Evolutionary conservation across 352 stramenopile species (phyloP).

Genomic region (Hyaloperonospora brassicae): DNA sequence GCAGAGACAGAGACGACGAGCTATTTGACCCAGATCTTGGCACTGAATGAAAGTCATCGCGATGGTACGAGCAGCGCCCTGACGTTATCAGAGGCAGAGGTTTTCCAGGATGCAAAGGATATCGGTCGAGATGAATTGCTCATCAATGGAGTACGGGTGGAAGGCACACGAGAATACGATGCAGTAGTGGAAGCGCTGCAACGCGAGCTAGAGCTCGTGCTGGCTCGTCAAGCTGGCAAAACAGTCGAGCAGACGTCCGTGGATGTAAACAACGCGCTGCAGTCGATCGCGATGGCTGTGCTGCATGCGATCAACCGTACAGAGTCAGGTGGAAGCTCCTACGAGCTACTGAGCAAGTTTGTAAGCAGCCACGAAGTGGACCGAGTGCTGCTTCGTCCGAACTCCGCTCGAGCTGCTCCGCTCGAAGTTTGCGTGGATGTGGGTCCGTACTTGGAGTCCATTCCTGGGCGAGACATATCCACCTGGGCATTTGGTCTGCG

Average conservation of each 20-base stretch:
- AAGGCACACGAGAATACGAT: constrained; percentile 52
- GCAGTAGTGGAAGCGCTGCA: constrained; percentile 43
- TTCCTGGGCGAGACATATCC: constrained; percentile 8
- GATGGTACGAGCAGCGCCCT: constrained; percentile 10
- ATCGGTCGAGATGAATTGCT: constrained; percentile 64
- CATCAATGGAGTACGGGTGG: constrained; percentile 47
- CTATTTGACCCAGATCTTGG: constrained; percentile 38
- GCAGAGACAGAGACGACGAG: constrained; percentile 3
- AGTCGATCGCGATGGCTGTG: constrained; percentile 23
- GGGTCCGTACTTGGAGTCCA: constrained; percentile 36
- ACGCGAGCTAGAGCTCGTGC: constrained; percentile 31
- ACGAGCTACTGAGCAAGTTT: constrained; percentile 57
- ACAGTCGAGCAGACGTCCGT: constrained; percentile 26
- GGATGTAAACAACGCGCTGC: constrained; percentile 27
- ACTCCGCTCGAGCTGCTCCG: constrained; percentile 49
- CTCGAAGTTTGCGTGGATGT: constrained; percentile 52
- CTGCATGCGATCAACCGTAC: constrained; percentile 68
- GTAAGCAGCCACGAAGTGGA: constrained; percentile 45
- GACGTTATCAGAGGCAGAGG: constrained; percentile 41
- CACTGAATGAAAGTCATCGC: constrained; percentile 7
- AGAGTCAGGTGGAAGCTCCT: constrained; percentile 63
- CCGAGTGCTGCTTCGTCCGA: constrained; percentile 54
- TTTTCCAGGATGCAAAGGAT: constrained; percentile 76
- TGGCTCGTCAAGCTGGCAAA: constrained; percentile 25
- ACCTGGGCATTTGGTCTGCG: constrained; percentile 61